phyloP scores from a whole-genome alignment of 352 stramenopile genomes.

The Globisporangium sylvaticum region DNA sequence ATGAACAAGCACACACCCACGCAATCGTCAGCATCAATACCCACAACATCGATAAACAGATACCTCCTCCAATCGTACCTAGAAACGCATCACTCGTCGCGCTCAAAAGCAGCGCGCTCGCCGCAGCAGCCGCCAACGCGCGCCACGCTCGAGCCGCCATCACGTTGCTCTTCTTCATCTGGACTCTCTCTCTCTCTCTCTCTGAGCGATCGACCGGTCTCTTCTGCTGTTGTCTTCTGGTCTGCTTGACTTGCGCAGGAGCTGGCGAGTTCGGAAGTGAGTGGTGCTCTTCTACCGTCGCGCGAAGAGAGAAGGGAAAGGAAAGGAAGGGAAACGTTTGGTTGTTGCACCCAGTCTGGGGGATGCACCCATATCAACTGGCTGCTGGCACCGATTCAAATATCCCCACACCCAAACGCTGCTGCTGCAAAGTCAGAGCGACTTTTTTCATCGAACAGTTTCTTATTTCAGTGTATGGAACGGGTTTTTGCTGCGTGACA shows the following conservation, averaged over 20 bases:
- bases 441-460: not conserved
- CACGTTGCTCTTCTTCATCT: not conserved
- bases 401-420: not conserved
- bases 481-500: not conserved
- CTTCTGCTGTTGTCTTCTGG: not conserved
- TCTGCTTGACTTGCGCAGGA: not conserved
- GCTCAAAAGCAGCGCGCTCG: not conserved
- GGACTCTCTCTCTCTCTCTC: not conserved
- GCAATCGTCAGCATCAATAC: not conserved
- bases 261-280: not conserved
- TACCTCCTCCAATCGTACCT: not conserved
- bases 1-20: not conserved
- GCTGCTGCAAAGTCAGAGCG: too few relatives aligned
- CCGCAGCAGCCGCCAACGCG: not conserved
- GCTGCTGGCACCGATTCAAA: not conserved
- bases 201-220: too few relatives aligned
- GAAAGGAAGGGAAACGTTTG: not conserved
- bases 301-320: not conserved
- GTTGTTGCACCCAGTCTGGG: not conserved
- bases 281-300: not conserved
- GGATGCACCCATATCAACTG: not conserved
- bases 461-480: not conserved
- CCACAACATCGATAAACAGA: too few relatives aligned
- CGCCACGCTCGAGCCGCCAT: not conserved
- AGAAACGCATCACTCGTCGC: slow-evolving; percentile 6